Base-by-base conservation (phyloP, 805 yeast species). In the Zygoascus tannicola region DNA sequence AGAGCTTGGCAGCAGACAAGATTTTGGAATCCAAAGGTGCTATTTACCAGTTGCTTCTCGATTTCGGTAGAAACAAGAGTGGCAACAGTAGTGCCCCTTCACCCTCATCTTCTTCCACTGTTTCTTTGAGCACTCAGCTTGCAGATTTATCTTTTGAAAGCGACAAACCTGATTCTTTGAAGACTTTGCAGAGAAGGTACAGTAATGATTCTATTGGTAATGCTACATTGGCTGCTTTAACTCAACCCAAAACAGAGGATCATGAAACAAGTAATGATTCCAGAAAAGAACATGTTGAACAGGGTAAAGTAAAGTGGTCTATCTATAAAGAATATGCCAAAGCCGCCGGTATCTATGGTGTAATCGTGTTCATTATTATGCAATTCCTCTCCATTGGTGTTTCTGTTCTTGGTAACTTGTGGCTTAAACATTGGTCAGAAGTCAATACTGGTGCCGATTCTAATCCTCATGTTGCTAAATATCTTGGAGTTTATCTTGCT, bases 381-480 rank as follows among this genome's bases (percentile, higher is more conserved):
- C 70, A 83, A 49, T 56, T 81, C n/a, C 38, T 73, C 4, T 71
- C 85, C 0, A 81, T 76, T 73, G 58, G 71, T 8, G 56, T 79
- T 40, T 73, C 79, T 45, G 90, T 85, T 41, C 66, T 67, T 37
- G 79, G 87, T 32, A 87, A 81, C 59, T 75, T 90, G 43, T 92
- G 99, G 99, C 75, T 92, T 56, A 92, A 92, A 62, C 85, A 85
- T 62, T 92, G 98, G 98, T 85, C 97, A 10, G 99, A 92, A 60
- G 76, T 82, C 19, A 92, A 90, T 58, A 73, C 88, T 3, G 65
- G 62, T 36, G 59, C 65, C 32, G 90, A 87, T 21, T 65, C 65
- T 45, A 90, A 90, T 59, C 94, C 95, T 2, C 60, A 78, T 47
- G 76, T 83, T n/a, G 67, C 67, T 43, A 75, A 64, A 56, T 92